Percentiles rank a stretch among this genome's conserved stretches.
Evolutionary conservation across 176 grass and related monocot species (phyloP).

Genomic region (Oryza meyeriana): DNA sequence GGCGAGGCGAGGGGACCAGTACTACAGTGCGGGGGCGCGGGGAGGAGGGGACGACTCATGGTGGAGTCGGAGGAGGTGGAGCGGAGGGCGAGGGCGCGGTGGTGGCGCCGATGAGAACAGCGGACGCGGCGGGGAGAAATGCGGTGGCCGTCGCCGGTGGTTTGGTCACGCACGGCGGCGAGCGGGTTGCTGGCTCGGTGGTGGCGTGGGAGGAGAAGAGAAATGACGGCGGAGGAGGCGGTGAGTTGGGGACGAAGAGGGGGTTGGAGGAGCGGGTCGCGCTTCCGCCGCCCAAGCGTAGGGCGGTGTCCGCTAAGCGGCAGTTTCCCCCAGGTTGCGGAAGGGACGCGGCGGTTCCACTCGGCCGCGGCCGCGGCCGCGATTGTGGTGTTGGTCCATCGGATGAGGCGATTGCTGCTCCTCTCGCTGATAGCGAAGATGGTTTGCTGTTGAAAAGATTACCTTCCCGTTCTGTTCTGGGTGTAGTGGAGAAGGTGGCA

Average conservation of each 20-base stretch:
- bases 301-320: conserved; percentile 12
- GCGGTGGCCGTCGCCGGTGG: background rate
- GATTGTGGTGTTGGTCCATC: background rate
- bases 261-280: background rate
- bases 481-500: background rate
- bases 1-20: background rate
- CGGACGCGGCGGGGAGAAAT: background rate
- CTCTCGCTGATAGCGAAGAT: background rate
- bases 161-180: background rate
- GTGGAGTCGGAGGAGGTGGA: background rate
- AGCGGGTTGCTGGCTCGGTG: background rate
- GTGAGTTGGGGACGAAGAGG: conserved; percentile 2
- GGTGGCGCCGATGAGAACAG: background rate
- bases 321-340: conserved; percentile 35
- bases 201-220: background rate
- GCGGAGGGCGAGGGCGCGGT: background rate
- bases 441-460: too few species aligned
- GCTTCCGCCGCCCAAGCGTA: conserved; percentile 16
- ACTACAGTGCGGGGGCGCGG: background rate
- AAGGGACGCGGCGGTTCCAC: background rate
- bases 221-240: background rate
- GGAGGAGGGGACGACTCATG: background rate
- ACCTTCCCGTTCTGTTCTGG: too few species aligned
- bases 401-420: background rate
- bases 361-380: background rate